Percentiles rank a stretch among this genome's conserved stretches.
Conservation (phyloP, 169 alveolate genomes). For the Toxoplasma gondii region DNA sequence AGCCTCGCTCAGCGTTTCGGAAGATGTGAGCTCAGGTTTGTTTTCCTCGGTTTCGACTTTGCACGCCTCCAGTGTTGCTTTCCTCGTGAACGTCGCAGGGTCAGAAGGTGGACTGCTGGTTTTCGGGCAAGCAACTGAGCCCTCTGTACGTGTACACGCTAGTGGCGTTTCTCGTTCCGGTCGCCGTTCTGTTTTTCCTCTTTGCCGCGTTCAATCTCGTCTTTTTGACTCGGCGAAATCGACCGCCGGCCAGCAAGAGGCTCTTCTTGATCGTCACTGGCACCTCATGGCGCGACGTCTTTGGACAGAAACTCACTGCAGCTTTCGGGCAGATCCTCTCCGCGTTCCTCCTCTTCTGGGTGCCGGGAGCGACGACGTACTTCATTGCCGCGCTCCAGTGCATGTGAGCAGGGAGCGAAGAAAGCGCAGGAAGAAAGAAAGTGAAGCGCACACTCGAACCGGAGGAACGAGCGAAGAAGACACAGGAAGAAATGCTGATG, state of each 20-base stretch:
- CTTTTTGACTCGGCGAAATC: neutral
- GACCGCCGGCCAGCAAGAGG: neutral
- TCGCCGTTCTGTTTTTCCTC: neutral
- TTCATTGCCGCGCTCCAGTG: constrained; percentile 24
- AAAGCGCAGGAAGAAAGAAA: too few species aligned
- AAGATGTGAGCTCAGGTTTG: too few species aligned
- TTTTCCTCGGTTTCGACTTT: too few species aligned
- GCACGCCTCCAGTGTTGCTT: too few species aligned
- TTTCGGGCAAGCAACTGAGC: neutral
- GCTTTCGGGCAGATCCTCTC: neutral
- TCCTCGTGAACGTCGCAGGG: neutral
- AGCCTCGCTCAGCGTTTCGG: too few species aligned
- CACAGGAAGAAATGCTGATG: too few species aligned
- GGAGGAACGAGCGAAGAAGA: too few species aligned
- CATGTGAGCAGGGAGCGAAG: neutral
- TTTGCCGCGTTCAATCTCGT: neutral
- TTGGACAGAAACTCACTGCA: neutral
- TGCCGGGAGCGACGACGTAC: neutral
- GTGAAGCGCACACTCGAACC: too few species aligned
- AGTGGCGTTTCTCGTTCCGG: neutral
- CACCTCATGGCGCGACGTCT: neutral
- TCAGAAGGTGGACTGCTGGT: constrained; percentile 1
- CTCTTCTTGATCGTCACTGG: neutral
- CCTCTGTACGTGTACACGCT: neutral
- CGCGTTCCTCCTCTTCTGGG: neutral